Conservation (phyloP, 306 rosid species). For the Citrullus mucosospermus region DNA sequence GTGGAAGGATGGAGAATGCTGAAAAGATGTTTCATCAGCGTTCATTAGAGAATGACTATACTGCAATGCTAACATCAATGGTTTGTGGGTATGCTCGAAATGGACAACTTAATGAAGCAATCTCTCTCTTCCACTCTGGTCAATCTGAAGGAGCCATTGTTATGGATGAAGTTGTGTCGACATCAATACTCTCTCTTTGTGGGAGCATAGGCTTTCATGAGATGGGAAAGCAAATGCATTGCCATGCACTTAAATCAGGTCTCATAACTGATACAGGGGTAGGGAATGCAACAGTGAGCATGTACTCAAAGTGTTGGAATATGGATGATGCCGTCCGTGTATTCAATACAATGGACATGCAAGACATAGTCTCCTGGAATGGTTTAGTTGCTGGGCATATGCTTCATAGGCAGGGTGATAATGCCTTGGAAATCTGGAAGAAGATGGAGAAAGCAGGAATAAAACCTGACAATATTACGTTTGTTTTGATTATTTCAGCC, state of each 20-base stretch:
- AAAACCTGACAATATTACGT: conserved; percentile 47
- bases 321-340: conserved; percentile 45
- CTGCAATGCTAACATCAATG: conserved; percentile 60
- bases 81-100: conserved; percentile 65
- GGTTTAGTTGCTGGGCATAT: conserved; percentile 61
- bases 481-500: conserved; percentile 61
- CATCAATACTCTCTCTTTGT: conserved; percentile 53
- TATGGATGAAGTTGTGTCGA: conserved; percentile 56
- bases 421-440: conserved; percentile 54
- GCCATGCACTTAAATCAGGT: conserved; percentile 50
- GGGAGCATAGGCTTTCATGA: conserved; percentile 59
- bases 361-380: conserved; percentile 72
- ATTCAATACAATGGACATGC: conserved; percentile 33
- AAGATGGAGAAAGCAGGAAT: conserved; percentile 53
- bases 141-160: conserved; percentile 40
- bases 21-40: conserved; percentile 39
- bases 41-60: conserved; percentile 29
- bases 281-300: conserved; percentile 62
- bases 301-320: conserved; percentile 81
- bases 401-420: conserved; percentile 58
- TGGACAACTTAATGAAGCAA: conserved; percentile 43
- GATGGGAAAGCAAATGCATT: conserved; percentile 75
- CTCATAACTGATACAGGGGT: conserved; percentile 40
- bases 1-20: conserved; percentile 62
- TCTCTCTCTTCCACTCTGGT: conserved; percentile 40